Evolutionary conservation across 768 basidiomycete species (phyloP).

Genomic region (Suillus lakei): DNA sequence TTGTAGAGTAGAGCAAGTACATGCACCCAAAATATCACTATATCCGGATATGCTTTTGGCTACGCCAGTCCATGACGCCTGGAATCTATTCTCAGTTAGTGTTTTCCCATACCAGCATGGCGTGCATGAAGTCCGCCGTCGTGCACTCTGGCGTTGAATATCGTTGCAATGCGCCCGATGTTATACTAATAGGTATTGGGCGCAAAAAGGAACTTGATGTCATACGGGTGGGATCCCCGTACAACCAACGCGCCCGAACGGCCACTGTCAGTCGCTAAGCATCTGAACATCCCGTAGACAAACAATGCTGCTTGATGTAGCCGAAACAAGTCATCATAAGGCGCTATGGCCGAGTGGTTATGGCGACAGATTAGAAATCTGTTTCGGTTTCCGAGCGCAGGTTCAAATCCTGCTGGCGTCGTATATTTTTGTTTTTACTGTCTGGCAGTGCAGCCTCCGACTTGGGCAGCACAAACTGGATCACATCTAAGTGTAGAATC

Average conservation of each 20-base stretch:
- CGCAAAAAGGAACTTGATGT: too few species aligned
- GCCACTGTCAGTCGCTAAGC: too few species aligned
- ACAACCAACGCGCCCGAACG: too few species aligned
- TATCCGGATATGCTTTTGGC: neutral
- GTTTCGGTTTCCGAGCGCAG: slow-evolving; percentile 73
- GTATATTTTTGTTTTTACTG: slow-evolving; percentile 33
- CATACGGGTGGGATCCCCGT: too few species aligned
- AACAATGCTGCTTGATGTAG: too few species aligned
- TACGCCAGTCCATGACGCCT: neutral
- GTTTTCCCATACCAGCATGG: neutral
- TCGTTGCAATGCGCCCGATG: neutral
- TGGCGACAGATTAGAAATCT: slow-evolving; percentile 81
- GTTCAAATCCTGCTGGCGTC: slow-evolving; percentile 73
- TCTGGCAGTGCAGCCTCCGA: too few species aligned
- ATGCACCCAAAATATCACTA: slow-evolving; percentile 11
- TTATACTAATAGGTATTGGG: too few species aligned
- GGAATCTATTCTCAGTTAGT: neutral
- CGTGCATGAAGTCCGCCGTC: too few species aligned
- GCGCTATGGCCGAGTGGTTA: slow-evolving; percentile 84
- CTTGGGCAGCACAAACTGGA: too few species aligned
- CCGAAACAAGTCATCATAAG: slow-evolving; percentile 24
- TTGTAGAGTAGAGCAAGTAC: slow-evolving; percentile 19
- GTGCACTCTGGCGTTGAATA: neutral
- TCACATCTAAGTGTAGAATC: too few species aligned
- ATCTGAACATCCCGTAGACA: too few species aligned